These are phyloP conservation scores for Leucogyrophana mollusca DNA, from an alignment of 768 basidiomycete genomes.

Conservation along the genomic window DNA sequence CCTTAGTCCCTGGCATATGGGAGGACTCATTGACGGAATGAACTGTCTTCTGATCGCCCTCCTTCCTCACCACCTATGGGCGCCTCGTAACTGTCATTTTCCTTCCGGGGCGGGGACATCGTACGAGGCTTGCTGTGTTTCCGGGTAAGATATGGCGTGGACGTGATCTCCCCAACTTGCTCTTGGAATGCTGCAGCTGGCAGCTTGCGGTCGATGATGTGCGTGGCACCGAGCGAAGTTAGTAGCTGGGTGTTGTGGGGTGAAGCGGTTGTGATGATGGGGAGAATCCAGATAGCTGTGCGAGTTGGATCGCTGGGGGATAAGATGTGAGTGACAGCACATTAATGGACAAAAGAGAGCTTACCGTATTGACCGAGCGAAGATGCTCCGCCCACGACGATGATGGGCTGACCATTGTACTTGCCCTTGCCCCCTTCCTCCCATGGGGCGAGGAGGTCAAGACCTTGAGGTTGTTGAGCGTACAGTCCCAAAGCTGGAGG, in stretches of 20 bases:
- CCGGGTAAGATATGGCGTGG: slow-evolving; percentile 23
- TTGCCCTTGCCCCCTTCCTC: slow-evolving; percentile 26
- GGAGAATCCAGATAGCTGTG: slow-evolving; percentile 32
- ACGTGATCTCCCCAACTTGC: not conserved
- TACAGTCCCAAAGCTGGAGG: slow-evolving; percentile 35
- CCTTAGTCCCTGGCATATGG: not conserved
- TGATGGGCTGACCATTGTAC: slow-evolving; percentile 28
- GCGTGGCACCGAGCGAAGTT: slow-evolving; percentile 35
- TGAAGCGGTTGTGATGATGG: slow-evolving; percentile 41
- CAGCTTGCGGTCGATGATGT: slow-evolving; percentile 32
- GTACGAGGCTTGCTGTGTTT: slow-evolving; percentile 33
- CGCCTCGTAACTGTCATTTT: slow-evolving; percentile 12
- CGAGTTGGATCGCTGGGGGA: slow-evolving; percentile 31
- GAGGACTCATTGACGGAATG: slow-evolving; percentile 2
- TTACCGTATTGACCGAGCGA: slow-evolving; percentile 39
- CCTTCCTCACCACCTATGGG: slow-evolving; percentile 1
- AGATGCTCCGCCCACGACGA: slow-evolving; percentile 37
- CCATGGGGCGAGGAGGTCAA: slow-evolving; percentile 32
- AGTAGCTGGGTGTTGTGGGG: slow-evolving; percentile 29
- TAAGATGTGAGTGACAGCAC: not conserved
- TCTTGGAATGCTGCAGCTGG: slow-evolving; percentile 6
- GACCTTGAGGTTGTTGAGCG: slow-evolving; percentile 21
- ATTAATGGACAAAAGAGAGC: not conserved
- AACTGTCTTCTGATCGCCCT: not conserved
- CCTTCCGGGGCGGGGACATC: slow-evolving; percentile 31